A percentile compares a stretch with the other conserved stretches of the same genome.
These are phyloP conservation scores for Macadamia tetraphylla DNA, from an alignment of 164 flowering plant genomes.

Conservation along the genomic window DNA sequence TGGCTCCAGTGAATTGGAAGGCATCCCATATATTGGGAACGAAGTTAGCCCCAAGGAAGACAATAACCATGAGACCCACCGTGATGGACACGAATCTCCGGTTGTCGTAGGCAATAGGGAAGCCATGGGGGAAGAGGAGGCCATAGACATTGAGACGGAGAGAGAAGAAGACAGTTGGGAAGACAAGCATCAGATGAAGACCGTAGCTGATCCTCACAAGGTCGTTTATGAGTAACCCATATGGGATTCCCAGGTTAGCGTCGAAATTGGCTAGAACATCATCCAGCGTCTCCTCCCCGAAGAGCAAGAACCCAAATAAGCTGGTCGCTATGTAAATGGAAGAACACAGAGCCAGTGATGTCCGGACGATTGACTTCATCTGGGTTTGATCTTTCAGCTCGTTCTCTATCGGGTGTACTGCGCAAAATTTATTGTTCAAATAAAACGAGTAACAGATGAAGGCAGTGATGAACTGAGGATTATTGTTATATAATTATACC, in stretches of 20 bases:
- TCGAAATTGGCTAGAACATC: constrained; percentile 79
- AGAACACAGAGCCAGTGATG: constrained; percentile 49
- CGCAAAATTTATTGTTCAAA: neutral
- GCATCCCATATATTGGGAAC: constrained; percentile 87
- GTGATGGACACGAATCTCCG: constrained; percentile 48
- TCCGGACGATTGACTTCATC: constrained; percentile 57
- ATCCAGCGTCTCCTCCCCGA: constrained; percentile 62
- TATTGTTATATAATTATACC: constrained; percentile 25
- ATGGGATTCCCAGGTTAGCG: constrained; percentile 55
- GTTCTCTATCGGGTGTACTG: constrained; percentile 76
- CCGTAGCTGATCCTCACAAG: constrained; percentile 65
- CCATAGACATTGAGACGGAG: constrained; percentile 73
- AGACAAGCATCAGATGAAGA: constrained; percentile 73
- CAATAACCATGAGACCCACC: constrained; percentile 42
- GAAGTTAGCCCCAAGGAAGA: constrained; percentile 62
- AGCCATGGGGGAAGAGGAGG: constrained; percentile 54
- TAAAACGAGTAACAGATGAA: neutral
- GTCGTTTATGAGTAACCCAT: constrained; percentile 45
- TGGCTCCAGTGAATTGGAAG: constrained; percentile 79
- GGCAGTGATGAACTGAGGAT: neutral
- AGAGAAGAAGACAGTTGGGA: constrained; percentile 69
- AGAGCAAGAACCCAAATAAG: constrained; percentile 64
- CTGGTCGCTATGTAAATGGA: constrained; percentile 61
- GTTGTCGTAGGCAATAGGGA: constrained; percentile 41
- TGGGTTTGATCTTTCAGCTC: constrained; percentile 54